Percentiles rank a stretch among this genome's conserved stretches.
phyloP scores from a whole-genome alignment of 345 rosid species.

The Xanthoceras sorbifolium region DNA sequence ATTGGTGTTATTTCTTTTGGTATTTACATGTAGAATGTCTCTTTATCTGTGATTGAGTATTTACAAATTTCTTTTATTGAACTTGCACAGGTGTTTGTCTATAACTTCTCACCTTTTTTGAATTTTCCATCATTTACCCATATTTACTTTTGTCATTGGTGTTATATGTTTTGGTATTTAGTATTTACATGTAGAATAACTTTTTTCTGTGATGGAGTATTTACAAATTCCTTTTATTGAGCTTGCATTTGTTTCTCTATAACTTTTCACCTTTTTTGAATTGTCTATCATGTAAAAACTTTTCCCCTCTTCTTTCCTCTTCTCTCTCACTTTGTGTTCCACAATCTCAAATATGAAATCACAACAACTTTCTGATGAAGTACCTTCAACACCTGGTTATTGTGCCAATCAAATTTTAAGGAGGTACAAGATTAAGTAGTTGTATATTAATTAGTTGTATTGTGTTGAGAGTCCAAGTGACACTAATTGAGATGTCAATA shows the following conservation, averaged over 20 bases:
- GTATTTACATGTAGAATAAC: no score
- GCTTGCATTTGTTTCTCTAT: neutral
- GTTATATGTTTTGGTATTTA: no score
- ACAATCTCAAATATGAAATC: neutral
- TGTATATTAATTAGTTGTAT: neutral
- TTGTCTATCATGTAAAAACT: neutral
- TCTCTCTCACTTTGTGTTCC: neutral
- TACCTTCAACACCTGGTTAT: neutral
- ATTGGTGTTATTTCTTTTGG: neutral
- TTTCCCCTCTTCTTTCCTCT: neutral
- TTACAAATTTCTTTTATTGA: neutral
- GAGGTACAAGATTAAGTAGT: neutral
- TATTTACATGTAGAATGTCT: neutral
- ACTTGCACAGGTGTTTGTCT: neutral
- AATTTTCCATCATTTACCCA: neutral
- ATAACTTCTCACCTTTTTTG: neutral
- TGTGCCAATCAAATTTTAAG: neutral
- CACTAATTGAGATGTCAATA: neutral
- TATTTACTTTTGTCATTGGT: no score
- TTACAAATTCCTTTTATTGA: neutral
- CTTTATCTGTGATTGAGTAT: neutral
- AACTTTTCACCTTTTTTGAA: neutral
- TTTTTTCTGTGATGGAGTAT: conserved; percentile 3
- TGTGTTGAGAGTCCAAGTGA: neutral
- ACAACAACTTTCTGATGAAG: neutral